Base-by-base conservation (phyloP, 1,284 basidiomycete genomes). In the Cystobasidiaceae sp. region DNA sequence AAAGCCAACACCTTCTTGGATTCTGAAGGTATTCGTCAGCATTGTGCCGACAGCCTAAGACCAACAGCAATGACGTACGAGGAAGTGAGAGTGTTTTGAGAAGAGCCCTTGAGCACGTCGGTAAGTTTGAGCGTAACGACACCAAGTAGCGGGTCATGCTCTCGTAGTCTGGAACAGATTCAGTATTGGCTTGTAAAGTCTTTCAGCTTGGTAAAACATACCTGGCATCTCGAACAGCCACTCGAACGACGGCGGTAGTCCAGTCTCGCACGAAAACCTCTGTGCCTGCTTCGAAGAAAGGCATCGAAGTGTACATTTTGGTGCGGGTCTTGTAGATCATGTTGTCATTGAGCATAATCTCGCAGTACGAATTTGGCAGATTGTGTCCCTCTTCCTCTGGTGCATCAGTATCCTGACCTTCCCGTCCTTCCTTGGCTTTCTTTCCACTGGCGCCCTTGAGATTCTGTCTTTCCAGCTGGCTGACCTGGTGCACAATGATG, bases 191-290 rank as follows among this genome's bases (percentile, higher is more conserved):
- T n/a, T n/a, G n/a, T n/a, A n/a, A n/a, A n/a, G n/a, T n/a, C n/a
- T n/a, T n/a, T n/a, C 23, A 8, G 23, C 37, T 7, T 17, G 21
- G 11, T 39, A n/a, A 4, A 15, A 23, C 49, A 23, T 48, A 52
- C 37, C 46, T 51, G 6, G 71, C 59, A 55, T 73, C 72, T 28
- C 85, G 82, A 13, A 89, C 84, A 11, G 86, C 83, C 19, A 90
- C 81, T 19, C 86, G 80, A 13, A 89, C 81, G 7, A 84, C 81
- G 4, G 86, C 82, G 37, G 81, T 81, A 32, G 79, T 79, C 83
- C 84, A 90, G 74, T 89, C 85, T 21, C 85, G 81, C 37, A 90
- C 78, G 73, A 89, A 89, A 27, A 82, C 78, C 76, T 90, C 88
- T 3, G 85, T 87, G 0, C 85, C 83, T 0, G 87, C 81, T 34